phyloP scores from a whole-genome alignment of 352 stramenopile genomes.

The Globisporangium abappressorium region DNA sequence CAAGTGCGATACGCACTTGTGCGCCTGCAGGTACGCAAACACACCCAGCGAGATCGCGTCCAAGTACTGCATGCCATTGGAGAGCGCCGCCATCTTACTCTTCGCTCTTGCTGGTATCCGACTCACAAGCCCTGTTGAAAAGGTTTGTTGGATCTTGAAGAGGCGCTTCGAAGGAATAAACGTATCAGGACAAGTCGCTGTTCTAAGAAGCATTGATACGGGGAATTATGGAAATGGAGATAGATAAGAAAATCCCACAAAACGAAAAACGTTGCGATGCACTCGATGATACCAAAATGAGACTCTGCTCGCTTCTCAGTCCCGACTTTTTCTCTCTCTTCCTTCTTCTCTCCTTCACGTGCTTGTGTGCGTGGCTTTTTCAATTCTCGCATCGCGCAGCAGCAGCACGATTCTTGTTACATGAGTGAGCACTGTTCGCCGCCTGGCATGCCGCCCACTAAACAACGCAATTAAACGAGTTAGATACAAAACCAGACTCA shows the following conservation, averaged over 20 bases:
- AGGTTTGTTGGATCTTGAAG: neutral
- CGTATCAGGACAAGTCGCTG: neutral
- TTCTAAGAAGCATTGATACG: constrained; percentile 3
- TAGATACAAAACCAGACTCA: neutral
- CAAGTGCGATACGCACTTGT: constrained; percentile 48
- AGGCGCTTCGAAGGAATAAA: neutral
- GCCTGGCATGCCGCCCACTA: constrained; percentile 52
- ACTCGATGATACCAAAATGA: neutral
- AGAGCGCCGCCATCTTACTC: constrained; percentile 3
- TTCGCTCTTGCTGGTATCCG: neutral
- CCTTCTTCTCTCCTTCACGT: neutral
- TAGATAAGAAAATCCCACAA: neutral
- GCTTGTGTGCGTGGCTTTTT: neutral
- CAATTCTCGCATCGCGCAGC: neutral
- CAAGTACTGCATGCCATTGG: constrained; percentile 20
- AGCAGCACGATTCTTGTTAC: constrained; percentile 20
- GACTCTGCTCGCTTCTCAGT: neutral
- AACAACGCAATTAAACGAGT: constrained; percentile 13
- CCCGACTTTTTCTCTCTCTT: neutral
- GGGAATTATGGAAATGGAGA: neutral
- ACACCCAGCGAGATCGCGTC: constrained; percentile 67
- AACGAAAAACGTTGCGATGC: neutral
- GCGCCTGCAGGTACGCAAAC: constrained; percentile 65
- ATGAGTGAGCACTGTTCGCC: constrained; percentile 77
- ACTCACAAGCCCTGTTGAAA: neutral